Percentiles rank a stretch among this genome's conserved stretches.
These are phyloP conservation scores for Vigna radiata DNA, from an alignment of 306 rosid genomes.

Conservation along the genomic window DNA sequence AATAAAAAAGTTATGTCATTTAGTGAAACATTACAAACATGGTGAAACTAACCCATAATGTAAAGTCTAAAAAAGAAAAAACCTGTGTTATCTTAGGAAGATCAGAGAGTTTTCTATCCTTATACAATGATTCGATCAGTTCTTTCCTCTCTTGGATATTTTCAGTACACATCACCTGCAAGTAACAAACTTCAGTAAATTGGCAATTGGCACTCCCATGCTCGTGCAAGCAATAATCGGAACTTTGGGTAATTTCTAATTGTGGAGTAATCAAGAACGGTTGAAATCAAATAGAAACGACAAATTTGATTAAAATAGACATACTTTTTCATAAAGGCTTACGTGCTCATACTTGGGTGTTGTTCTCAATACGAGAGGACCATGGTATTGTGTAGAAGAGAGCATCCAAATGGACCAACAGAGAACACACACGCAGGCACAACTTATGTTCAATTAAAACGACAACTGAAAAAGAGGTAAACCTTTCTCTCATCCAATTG, in stretches of 20 bases:
- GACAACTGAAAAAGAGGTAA: not conserved
- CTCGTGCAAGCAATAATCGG: not conserved
- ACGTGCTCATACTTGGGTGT: not conserved
- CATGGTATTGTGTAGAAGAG: not conserved
- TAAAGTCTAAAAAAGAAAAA: not conserved
- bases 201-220: not conserved
- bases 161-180: conserved; percentile 79
- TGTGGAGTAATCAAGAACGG: not conserved
- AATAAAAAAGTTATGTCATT: conserved; percentile 25
- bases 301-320: not conserved
- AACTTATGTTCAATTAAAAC: conserved; percentile 10
- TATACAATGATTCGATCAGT: conserved; percentile 64
- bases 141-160: conserved; percentile 71
- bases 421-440: not conserved
- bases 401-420: not conserved
- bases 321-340: not conserved
- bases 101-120: conserved; percentile 67
- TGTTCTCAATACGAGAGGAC: not conserved
- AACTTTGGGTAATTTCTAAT: not conserved
- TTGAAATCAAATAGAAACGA: not conserved
- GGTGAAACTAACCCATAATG: conserved; percentile 8
- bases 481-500: not conserved
- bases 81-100: conserved; percentile 92
- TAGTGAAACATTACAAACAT: too few relatives aligned
- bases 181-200: conserved; percentile 27